These are phyloP conservation scores for Rhododendron vialii DNA, from an alignment of 148 eudicot species.

Conservation along the genomic window DNA sequence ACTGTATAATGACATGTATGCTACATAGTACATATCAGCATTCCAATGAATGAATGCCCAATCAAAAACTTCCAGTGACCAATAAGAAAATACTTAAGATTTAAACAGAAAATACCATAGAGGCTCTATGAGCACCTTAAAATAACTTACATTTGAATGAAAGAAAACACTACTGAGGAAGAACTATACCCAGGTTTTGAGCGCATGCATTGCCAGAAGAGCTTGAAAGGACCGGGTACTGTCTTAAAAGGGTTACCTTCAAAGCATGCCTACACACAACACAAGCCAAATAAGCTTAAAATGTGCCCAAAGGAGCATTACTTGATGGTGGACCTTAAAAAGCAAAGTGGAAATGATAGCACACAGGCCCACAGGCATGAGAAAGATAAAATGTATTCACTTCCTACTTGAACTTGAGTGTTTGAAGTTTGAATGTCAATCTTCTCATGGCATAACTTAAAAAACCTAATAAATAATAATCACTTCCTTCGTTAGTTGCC, in stretches of 20 bases:
- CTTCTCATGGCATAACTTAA: not conserved
- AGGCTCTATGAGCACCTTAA: not conserved
- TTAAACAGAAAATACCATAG: not conserved
- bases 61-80: not conserved
- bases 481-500: not conserved
- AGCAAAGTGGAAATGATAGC: too few relatives aligned
- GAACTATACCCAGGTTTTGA: slow-evolving; percentile 72
- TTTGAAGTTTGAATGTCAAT: not conserved
- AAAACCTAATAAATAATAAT: not conserved
- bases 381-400: too few relatives aligned
- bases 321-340: too few relatives aligned
- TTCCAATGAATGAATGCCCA: not conserved
- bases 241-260: slow-evolving; percentile 95
- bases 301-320: not conserved
- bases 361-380: too few relatives aligned
- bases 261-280: slow-evolving; percentile 64
- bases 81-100: not conserved
- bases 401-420: not conserved
- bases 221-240: slow-evolving; percentile 87
- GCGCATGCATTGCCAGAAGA: slow-evolving; percentile 88
- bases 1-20: not conserved
- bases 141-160: not conserved
- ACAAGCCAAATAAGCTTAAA: not conserved
- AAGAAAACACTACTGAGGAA: not conserved
- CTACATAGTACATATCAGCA: not conserved